Evolutionary conservation across 75 land plant species (phyloP), one percentile per base, ranked within the genome.

Genomic region (Isoetes taiwanensis): DNA sequence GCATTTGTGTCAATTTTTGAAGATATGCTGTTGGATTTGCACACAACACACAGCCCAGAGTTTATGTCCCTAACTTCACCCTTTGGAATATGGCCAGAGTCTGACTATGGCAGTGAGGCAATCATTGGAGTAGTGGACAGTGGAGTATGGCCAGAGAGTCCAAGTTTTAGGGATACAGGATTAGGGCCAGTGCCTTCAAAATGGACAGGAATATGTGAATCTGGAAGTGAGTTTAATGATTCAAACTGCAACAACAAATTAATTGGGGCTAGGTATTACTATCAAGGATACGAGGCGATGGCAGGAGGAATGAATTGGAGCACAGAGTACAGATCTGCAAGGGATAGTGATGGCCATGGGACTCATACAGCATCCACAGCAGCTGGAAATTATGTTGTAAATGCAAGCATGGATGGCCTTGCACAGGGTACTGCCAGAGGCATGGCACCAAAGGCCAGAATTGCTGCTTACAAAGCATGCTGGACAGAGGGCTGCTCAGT

Each of bases 141-240:
- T 24, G 54, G 54, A 0, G 75, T 76, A 1, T 85, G 84, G 91
- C 97, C 97, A 29, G 90, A 82, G 61, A 68, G 69, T 28, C 65
- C 71, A 73, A 82, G 86, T 66, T 90, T 68, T 59, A 50, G 63
- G 17, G 97, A 90, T 43, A 10, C 58, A 3, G 84, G 81, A 2
- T 10, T 82, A 0, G 84, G 82, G 0, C 74, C 90, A 17, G 64
- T 78, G 0, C 84, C 84, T 33, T 43, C 63, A 1, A 34, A 41
- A 23, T 90, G 91, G 91, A 81, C 73, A 34, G 97, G 97, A 1
- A 71, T 32, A 41, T 90, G 97, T 59, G 74, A 72, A 39, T 11
- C 41, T 0, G 86, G 91, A 9, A 56, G 58, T 23, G 67, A 66
- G 30, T 77, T 86, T 53, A 62, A 32, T 1, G 10, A 69, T 4